Base-by-base conservation (phyloP, 75 land plant genomes). In the Isoetes taiwanensis region DNA sequence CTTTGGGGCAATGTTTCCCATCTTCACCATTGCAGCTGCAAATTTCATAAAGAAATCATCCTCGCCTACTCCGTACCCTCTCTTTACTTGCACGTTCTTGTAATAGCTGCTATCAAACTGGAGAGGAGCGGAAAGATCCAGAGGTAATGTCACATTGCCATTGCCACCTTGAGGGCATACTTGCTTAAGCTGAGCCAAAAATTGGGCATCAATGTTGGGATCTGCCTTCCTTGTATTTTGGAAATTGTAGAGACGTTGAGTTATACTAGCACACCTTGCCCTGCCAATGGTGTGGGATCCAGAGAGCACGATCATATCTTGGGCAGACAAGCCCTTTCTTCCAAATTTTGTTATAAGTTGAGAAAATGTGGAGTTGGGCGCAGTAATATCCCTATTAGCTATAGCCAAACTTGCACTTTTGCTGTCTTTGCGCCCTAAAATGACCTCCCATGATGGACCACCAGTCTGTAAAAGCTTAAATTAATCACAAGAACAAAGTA, bases 221-320 rank as follows among this genome's bases (percentile, higher is more conserved):
- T 46, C 50, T 8, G 50, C 8, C 12, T 5, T 6, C 25, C 50
- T 23, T n/a, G 50, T 6, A 6, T n/a, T 46, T 23, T 46, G 50
- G 50, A 19, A 23, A 23, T 46, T n/a, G 50, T 46, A 46, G 6
- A 46, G 50, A 8, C 50, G 6, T 23, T 46, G 50, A 4, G 50
- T 8, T 16, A 46, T 19, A 23, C 50, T 46, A 4, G 19, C 5
- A 23, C 50, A 46, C 4, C 50, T 5, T 16, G 50, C 16, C 4
- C 4, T 6, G 16, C 50, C 50, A 4, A 46, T 46, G 6, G 50
- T 46, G 50, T 46, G 50, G 50, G 50, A 46, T 5, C 50, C 50
- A 23, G 50, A 46, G 19, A 46, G 50, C 25, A 23, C 23, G 19
- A 46, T 23, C 50, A 46, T 46, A 23, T 46, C 50, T 16, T 5